Conservation (phyloP, 2,329 filamentous ascomycete genomes). For the Setomelanomma holmii region DNA sequence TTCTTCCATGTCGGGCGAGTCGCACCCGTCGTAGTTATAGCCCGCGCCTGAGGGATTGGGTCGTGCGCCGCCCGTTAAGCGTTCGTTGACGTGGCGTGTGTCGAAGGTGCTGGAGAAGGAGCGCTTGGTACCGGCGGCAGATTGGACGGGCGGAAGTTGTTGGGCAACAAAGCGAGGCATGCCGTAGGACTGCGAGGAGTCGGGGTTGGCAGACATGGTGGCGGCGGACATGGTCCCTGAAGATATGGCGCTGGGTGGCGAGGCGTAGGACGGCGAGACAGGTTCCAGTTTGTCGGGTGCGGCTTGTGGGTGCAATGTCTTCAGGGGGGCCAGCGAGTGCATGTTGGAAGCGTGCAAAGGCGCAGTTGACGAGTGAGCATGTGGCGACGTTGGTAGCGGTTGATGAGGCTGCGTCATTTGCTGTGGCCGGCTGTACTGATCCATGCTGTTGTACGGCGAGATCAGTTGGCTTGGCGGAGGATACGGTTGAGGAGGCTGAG, state of each 20-base stretch:
- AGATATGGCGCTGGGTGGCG: slow-evolving; percentile 41
- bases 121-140: slow-evolving; percentile 52
- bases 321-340: slow-evolving; percentile 52
- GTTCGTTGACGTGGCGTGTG: slow-evolving; percentile 51
- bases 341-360: slow-evolving; percentile 42
- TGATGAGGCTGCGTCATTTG: slow-evolving; percentile 44
- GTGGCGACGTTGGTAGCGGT: slow-evolving; percentile 43
- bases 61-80: slow-evolving; percentile 54
- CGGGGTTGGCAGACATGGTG: slow-evolving; percentile 44
- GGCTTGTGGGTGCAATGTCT: slow-evolving; percentile 47
- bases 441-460: slow-evolving; percentile 44
- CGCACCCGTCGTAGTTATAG: slow-evolving; percentile 44
- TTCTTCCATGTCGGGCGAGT: slow-evolving; percentile 51
- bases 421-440: slow-evolving; percentile 48
- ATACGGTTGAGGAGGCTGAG: slow-evolving; percentile 44
- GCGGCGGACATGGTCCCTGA: slow-evolving; percentile 42
- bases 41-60: slow-evolving; percentile 43
- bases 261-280: slow-evolving; percentile 53
- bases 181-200: slow-evolving; percentile 34
- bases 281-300: slow-evolving; percentile 50
- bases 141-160: slow-evolving; percentile 30
- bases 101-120: slow-evolving; percentile 56
- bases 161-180: slow-evolving; percentile 37
- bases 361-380: slow-evolving; percentile 36
- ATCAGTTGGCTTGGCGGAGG: slow-evolving; percentile 44